phyloP scores from a whole-genome alignment of 805 yeast genomes.

The Kluyveromyces nonfermentans region DNA sequence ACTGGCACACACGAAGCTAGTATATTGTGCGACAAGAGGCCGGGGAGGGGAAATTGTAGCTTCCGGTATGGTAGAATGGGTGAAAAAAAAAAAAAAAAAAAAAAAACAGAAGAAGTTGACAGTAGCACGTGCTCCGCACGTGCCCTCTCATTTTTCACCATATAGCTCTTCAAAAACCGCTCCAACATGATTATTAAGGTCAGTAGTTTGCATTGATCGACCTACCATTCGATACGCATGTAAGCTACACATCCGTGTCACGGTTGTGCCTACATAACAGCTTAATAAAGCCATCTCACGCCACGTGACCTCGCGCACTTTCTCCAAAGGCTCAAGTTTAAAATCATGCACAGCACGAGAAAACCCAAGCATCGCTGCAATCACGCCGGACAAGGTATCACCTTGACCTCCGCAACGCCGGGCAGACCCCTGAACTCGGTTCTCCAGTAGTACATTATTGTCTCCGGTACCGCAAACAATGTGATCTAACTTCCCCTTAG shows the following conservation, averaged over 20 bases:
- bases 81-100: no score
- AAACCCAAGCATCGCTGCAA: slow-evolving; percentile 83
- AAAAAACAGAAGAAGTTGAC: not conserved
- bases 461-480: slow-evolving; percentile 42
- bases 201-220: slow-evolving; percentile 78
- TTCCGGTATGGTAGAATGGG: not conserved
- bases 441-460: slow-evolving; percentile 33
- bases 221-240: slow-evolving; percentile 58
- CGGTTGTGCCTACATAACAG: slow-evolving; percentile 59
- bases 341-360: slow-evolving; percentile 51
- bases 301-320: slow-evolving; percentile 26
- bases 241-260: slow-evolving; percentile 56
- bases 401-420: slow-evolving; percentile 97
- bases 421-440: slow-evolving; percentile 49
- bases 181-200: slow-evolving; percentile 61
- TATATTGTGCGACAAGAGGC: not conserved
- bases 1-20: not conserved
- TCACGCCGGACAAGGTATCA: slow-evolving; percentile 77
- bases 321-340: slow-evolving; percentile 33
- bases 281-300: slow-evolving; percentile 38
- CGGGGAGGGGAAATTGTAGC: not conserved
- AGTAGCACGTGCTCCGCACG: not conserved
- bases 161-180: slow-evolving; percentile 47
- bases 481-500: slow-evolving; percentile 63
- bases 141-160: slow-evolving; percentile 7